A percentile compares a stretch with the other conserved stretches of the same genome.
Conservation (phyloP, 345 rosid genomes). For the Trapa incisa region DNA sequence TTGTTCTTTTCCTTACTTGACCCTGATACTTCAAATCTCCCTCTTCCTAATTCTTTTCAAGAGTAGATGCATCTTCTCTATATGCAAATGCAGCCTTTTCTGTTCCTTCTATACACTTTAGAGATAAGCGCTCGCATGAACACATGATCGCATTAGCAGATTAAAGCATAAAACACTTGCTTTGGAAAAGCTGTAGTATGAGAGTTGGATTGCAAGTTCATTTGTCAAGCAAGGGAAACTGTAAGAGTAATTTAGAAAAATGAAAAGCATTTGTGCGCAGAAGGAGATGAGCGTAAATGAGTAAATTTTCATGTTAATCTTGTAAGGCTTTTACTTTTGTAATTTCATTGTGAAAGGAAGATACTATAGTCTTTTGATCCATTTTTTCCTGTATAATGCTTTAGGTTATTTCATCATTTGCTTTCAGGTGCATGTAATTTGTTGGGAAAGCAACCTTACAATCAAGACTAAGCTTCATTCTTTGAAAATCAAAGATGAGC, state of each 20-base stretch:
- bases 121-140: too few species aligned
- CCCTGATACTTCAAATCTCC: background rate
- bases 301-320: background rate
- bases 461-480: constrained; percentile 84
- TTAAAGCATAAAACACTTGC: too few species aligned
- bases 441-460: constrained; percentile 52
- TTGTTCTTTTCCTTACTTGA: background rate
- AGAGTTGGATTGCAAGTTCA: too few species aligned
- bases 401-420: constrained; percentile 1
- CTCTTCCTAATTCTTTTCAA: background rate
- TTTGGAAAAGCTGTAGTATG: too few species aligned
- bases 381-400: background rate
- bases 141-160: too few species aligned
- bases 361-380: background rate
- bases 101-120: background rate
- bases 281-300: too few species aligned
- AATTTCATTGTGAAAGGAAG: background rate
- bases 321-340: background rate
- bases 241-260: too few species aligned
- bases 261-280: too few species aligned
- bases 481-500: constrained; percentile 83
- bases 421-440: constrained; percentile 61
- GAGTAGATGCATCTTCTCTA: background rate
- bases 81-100: background rate
- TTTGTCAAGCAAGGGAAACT: too few species aligned